Base-by-base conservation (phyloP, 208 protist genomes). In the Wallacemonas collosoma region DNA sequence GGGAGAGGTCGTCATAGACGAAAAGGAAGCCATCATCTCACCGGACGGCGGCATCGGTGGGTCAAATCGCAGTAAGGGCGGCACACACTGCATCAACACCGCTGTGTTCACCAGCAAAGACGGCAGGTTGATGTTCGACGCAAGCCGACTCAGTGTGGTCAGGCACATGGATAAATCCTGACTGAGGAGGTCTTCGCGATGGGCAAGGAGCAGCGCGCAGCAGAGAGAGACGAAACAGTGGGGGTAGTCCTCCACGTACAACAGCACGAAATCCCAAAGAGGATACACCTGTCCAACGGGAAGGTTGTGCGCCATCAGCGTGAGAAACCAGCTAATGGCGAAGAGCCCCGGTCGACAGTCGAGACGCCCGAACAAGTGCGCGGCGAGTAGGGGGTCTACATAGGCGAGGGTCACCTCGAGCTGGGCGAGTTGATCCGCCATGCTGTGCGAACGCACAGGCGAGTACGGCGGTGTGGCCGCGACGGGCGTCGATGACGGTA, bases 261-360 rank as follows among this genome's bases (percentile, higher is more conserved):
- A 7, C 44, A 99, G 75, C 3, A 98, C 66, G 15, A 89, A 89
- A 72, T 99, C 98, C 96, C 97, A 99, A 47, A 98, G 51, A 2
- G 83, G 72, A 61, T 82, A 93, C 9, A 98, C 88, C 68, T 98
- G 97, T n/a, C 91, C 85, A 1, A 95, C 58, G 1, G 97, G 93
- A 53, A 97, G 75, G 26, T 86, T 76, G 73, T 98, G 92, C 35
- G 91, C 85, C 66, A 97, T 87, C 43, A 98, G 79, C 1, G 98
- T 97, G 3, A 98, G 86, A 55, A 98, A 90, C 98, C 98, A 99
- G 62, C 91, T 80, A 43, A 99, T 98, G n/a, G 98, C 95, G 78
- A 98, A 99, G 7, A 98, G 80, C 54, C 98, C 89, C 8, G 95
- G 87, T 3, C 75, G 77, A 68, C 96, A 98, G 26, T 75, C 80